Base-by-base conservation (phyloP, 768 basidiomycete genomes). In the Naematelia encephala region DNA sequence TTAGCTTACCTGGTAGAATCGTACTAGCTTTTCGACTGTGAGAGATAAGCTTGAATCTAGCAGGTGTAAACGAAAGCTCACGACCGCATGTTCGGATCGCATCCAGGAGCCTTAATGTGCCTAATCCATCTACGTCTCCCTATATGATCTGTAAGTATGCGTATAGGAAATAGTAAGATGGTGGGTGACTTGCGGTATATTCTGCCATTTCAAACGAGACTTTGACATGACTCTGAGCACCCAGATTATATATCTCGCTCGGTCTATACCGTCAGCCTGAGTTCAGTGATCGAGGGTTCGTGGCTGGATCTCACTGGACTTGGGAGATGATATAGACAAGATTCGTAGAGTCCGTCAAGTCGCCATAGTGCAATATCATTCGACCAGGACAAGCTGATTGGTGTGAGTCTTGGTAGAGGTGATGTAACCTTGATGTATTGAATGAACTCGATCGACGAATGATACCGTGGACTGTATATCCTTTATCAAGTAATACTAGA, bases 161-260 rank as follows among this genome's bases (percentile, higher is more conserved):
- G 76, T 78, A 52, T 14, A 23, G 4, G 16, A 5, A 49, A 22
- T 48, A n/a, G 5, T n/a, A n/a, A n/a, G n/a, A n/a, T n/a, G n/a
- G n/a, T n/a, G n/a, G n/a, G n/a, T n/a, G 8, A 60, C 75, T 50
- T 23, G 78, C 79, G 0, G 94, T 98, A 80, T 98, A 98, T 79
- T 98, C 93, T 23, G 93, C 90, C 91, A 98, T 94, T 79, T 97
- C 94, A 78, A 98, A 98, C 25, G 92, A 96, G 65, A 98, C 93
- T 79, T 98, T 98, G 81, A 98, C 93, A 80, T 98, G 93, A 44
- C 90, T 91, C 78, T 98, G 93, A 14, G 93, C 93, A 46, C 91
- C 93, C 53, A 98, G 87, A 78, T 97, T 98, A 84, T 96, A 98
- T 61, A 98, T 87, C 79, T 98, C 94, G 21, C 91, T 87, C 1